Base-by-base conservation (phyloP, 345 rosid species). In the Firmiana major region DNA sequence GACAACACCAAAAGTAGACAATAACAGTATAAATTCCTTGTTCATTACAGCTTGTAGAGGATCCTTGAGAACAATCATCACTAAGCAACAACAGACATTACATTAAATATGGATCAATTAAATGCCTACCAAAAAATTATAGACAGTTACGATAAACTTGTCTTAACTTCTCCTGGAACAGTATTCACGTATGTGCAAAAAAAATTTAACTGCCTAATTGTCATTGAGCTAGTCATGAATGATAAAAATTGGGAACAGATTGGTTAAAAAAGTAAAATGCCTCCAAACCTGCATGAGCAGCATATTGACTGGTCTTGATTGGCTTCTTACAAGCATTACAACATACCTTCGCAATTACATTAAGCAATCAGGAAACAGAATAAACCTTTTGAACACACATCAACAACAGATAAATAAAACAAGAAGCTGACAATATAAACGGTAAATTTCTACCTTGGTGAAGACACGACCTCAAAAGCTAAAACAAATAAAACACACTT, bases 301-400 rank as follows among this genome's bases (percentile, higher is more conserved):
- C 82, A 83, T 83, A 90, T 46, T 87, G 94, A 83, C 90, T 90
- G 74, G 89, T 88, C 85, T 78, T 86, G 67, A 90, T 72, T 55
- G 94, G 91, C 86, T 86, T 90, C 87, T 89, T 90, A 83, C 94
- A 90, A n/a, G 84, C 87, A 80, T 87, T 89, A 86, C 92, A 90
- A 60, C 88, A 81, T 69, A 90, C 92, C 94, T 90, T 81, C 78
- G 83, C 26, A 78, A 58, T 46, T 36, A 76, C 10, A 78, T 77
- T 55, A 43, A 63, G 73, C 63, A 69, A 77, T 81, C 40, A 78
- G 71, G 63, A 21, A 26, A 73, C 53, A 31, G 36, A 73, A 46
- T 7, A 22, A 67, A 72, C 43, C 2, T 31, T 46, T 70, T 21
- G 15, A 5, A 21, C 17, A 36, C 73, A 75, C 15, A 73, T 55